Evolutionary conservation across 2,329 filamentous ascomycete genomes (phyloP), one percentile per base, ranked within the genome.

Genomic region (Cryphonectria nitschkei): DNA sequence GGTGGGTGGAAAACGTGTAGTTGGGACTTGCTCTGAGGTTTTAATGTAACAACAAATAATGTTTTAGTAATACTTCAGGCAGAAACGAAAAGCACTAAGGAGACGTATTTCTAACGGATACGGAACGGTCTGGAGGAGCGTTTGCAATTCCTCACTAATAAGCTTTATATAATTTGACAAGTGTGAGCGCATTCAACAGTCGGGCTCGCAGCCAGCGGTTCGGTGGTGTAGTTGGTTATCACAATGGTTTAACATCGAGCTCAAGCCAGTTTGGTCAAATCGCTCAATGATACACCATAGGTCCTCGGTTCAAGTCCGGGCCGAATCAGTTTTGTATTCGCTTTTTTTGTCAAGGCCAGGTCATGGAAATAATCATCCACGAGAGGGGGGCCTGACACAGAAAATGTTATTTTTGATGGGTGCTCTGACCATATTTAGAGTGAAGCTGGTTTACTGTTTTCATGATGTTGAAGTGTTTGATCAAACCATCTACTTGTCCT

Each of bases 181-280:
- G 1, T 50, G 16, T 22, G 7, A n/a, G 22, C 6, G 46, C 19
- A 50, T 1, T 6, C 9, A n/a, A 13, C n/a, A 22, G 26, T 9
- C n/a, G 9, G 7, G 5, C 1, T n/a, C 22, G 43, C 43, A 39
- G 11, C 62, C 1, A 50, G 11, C 63, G 70, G 70, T 69, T 64
- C 50, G 70, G 68, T 79, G 76, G 77, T 78, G 77, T 78, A 79
- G 82, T 83, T 83, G 82, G 81, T 83, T 82, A 83, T 83, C 82
- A 83, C 82, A 79, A 83, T 80, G 82, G 81, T 83, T 80, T 83
- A 84, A 84, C 81, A 79, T 77, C 77, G n/a, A n/a, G 22, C 1
- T 13, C 6, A 8, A 5, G 1, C 34, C 9, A 8, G 9, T 39
- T 39, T 9, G 43, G 13, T 26, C n/a, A 43, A 8, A 13, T 2